Evolutionary conservation across 169 alveolate genomes (phyloP).

Genomic region (Theileria sp.): DNA sequence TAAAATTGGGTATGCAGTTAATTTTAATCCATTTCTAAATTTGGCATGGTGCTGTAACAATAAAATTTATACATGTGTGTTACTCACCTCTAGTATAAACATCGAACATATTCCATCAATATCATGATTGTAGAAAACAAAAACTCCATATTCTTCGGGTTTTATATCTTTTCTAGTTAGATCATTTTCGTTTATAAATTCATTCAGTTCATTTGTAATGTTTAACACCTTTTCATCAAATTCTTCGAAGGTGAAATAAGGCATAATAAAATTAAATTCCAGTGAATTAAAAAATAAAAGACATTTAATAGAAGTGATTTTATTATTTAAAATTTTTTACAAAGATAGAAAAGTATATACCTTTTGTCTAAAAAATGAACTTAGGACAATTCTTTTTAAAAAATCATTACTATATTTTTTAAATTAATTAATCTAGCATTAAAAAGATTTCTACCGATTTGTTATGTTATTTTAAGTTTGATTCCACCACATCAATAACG

Average conservation of each 20-base stretch:
- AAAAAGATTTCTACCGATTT: too few species aligned
- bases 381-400: too few species aligned
- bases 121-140: slow-evolving; percentile 61
- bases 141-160: slow-evolving; percentile 27
- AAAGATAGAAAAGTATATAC: not conserved
- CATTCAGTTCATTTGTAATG: not conserved
- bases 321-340: too few species aligned
- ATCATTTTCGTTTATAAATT: not conserved
- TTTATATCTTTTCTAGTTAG: not conserved
- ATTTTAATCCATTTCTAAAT: slow-evolving; percentile 43
- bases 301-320: not conserved
- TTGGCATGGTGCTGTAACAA: slow-evolving; percentile 53
- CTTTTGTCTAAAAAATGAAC: not conserved
- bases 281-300: not conserved
- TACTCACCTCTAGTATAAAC: slow-evolving; percentile 61
- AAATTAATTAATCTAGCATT: not conserved
- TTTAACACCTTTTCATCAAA: slow-evolving; percentile 47
- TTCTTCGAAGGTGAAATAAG: slow-evolving; percentile 59
- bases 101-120: slow-evolving; percentile 63
- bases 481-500: not conserved
- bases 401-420: not conserved
- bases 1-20: slow-evolving; percentile 57
- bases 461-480: not conserved
- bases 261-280: slow-evolving; percentile 35
- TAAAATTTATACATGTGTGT: slow-evolving; percentile 1